Percentiles rank a stretch among this genome's conserved stretches.
phyloP scores from a whole-genome alignment of 306 rosid genomes.

The Ormosia emarginata region DNA sequence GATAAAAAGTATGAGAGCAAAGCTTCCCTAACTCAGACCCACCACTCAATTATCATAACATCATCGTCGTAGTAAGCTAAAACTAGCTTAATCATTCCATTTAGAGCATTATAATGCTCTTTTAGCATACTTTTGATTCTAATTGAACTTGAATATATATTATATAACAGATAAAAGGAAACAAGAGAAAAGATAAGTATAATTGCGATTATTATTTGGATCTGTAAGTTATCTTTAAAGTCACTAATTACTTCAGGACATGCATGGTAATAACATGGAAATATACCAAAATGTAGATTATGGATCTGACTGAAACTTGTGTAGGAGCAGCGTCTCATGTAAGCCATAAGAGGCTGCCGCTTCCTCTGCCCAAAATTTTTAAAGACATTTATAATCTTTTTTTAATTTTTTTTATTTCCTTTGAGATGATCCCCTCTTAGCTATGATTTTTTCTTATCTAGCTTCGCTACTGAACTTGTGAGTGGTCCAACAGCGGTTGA shows the following conservation, averaged over 20 bases:
- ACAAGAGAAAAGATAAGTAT: not conserved
- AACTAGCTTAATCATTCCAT: conserved; percentile 9
- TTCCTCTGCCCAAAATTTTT: too few species aligned
- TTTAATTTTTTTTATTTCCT: too few species aligned
- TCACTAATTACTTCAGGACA: conserved; percentile 15
- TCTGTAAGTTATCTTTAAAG: not conserved
- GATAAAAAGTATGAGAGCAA: not conserved
- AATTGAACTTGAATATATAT: not conserved
- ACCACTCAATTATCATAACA: conserved; percentile 18
- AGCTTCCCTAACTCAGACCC: conserved; percentile 25
- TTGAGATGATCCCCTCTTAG: too few species aligned
- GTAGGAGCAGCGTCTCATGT: too few species aligned
- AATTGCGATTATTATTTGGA: not conserved
- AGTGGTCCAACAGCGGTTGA: conserved; percentile 19
- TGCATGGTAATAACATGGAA: not conserved
- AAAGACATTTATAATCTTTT: too few species aligned
- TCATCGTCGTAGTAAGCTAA: not conserved
- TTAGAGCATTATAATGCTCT: not conserved
- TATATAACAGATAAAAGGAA: not conserved
- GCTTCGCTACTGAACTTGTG: not conserved
- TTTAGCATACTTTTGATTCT: not conserved
- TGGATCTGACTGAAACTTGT: not conserved
- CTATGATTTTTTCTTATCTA: too few species aligned
- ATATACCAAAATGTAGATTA: not conserved
- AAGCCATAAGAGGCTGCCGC: too few species aligned